Conservation (phyloP, 192 early-diverging fungal species). For the Fimicolochytrium jonesii region DNA sequence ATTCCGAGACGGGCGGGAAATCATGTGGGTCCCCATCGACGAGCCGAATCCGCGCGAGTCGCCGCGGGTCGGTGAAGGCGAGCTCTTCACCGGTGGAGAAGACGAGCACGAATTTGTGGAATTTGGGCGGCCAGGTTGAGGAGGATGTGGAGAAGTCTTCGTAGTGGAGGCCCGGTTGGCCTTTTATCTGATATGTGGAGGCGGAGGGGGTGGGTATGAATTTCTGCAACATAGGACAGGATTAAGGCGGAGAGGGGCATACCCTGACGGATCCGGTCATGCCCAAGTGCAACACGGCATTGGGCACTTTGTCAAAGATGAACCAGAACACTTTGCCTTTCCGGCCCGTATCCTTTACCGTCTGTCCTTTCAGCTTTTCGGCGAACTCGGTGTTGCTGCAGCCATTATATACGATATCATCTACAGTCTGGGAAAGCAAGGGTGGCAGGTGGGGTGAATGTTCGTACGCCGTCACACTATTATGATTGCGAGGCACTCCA, state of each 20-base stretch:
- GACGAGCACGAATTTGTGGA: constrained; percentile 56
- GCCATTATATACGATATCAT: constrained; percentile 31
- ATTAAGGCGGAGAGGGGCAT: no score
- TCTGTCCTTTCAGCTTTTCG: constrained; percentile 35
- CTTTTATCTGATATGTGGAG: constrained; percentile 40
- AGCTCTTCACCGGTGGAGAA: constrained; percentile 32
- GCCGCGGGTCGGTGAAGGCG: constrained; percentile 63
- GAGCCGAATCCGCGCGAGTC: constrained; percentile 65
- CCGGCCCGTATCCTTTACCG: constrained; percentile 60
- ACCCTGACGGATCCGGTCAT: constrained; percentile 50
- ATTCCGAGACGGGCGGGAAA: constrained; percentile 48
- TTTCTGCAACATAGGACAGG: no score
- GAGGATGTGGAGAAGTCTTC: constrained; percentile 33
- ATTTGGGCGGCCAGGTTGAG: constrained; percentile 66
- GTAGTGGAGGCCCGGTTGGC: constrained; percentile 23
- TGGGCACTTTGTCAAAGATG: constrained; percentile 37
- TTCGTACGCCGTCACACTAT: no score
- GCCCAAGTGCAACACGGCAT: constrained; percentile 67
- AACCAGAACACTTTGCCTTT: constrained; percentile 72
- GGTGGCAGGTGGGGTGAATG: no score
- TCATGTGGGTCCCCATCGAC: constrained; percentile 45
- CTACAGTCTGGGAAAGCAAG: constrained; percentile 7
- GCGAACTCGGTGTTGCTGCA: constrained; percentile 30
- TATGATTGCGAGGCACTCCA: no score
- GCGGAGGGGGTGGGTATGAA: no score